Percentiles rank a stretch among this genome's conserved stretches.
Evolutionary conservation across 257 asterid species (phyloP).

Genomic region (Solanum sejunctum): DNA sequence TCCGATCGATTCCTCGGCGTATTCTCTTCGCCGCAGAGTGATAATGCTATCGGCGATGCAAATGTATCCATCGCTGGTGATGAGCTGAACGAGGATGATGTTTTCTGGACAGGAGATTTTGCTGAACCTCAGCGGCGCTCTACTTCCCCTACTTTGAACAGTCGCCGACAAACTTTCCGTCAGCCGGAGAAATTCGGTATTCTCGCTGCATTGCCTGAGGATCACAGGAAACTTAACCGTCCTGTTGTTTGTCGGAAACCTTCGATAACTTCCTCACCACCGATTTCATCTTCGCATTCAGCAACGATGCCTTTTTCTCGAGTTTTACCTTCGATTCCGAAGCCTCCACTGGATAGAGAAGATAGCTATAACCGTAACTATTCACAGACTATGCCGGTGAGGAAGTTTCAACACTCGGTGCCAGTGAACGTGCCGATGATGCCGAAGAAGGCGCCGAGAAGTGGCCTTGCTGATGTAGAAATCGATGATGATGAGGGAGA

Average conservation of each 20-base stretch:
- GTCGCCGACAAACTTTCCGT: conserved; percentile 15
- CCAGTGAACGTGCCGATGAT: conserved; percentile 64
- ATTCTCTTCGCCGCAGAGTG: conserved; percentile 41
- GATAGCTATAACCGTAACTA: conserved; percentile 4
- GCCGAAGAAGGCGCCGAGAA: conserved; percentile 31
- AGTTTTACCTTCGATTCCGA: conserved; percentile 44
- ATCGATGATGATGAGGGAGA: conserved; percentile 26
- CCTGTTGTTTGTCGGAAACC: conserved; percentile 31
- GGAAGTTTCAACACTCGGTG: conserved; percentile 58
- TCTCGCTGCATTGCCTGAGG: conserved; percentile 60
- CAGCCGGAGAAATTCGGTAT: conserved; percentile 50
- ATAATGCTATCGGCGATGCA: background rate
- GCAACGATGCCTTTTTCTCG: conserved; percentile 22
- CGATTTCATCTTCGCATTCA: conserved; percentile 4
- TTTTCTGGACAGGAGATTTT: conserved; percentile 45
- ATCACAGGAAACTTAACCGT: conserved; percentile 16
- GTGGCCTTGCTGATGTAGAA: conserved; percentile 17
- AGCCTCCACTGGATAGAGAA: conserved; percentile 29
- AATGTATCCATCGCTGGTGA: conserved; percentile 14
- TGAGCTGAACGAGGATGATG: conserved; percentile 70
- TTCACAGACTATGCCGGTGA: conserved; percentile 46
- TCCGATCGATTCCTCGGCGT: conserved; percentile 57
- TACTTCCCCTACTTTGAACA: conserved; percentile 14
- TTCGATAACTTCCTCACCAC: conserved; percentile 19
- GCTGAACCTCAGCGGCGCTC: conserved; percentile 3